Base-by-base conservation (phyloP, 208 protist genomes). In the Crithidia acanthocephali region DNA sequence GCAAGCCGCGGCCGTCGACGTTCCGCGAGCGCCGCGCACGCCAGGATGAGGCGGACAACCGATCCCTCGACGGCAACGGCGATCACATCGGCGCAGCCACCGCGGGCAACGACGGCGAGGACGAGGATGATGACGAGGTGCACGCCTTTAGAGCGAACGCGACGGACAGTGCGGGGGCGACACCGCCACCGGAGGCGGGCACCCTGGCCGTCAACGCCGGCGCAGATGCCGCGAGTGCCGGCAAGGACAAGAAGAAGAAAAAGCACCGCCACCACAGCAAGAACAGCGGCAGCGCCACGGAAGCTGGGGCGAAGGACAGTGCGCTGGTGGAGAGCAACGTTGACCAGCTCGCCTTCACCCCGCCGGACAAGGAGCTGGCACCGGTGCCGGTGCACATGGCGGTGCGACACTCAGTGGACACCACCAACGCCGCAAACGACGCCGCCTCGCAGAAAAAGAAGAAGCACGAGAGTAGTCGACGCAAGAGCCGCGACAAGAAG, bases 281-380 rank as follows among this genome's bases (percentile, higher is more conserved):
- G 44, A 35, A 51, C 37, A 11, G 18, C 0, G 40, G 10, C 5
- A 32, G 4, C 33, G 28, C 28, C 9, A 22, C 9, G 4, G 18
- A 48, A n/a, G 18, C 4, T 42, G 37, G 40, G 5, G n/a, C 13
- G 13, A 74, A 66, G n/a, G 28, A 59, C 32, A 75, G 45, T 4
- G 62, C 32, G 15, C 28, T 70, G 68, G 37, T 80, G 60, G 45
- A 57, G 47, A 16, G 50, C 20, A 66, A 68, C 27, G 67, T 74
- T 3, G 66, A 44, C 2, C 37, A 58, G 33, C 51, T 74, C 22
- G 50, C 44, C 35, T 59, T 42, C 30, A 74, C 66, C 4, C 67
- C 61, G 1, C 65, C 55, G 2, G 65, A 40, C 28, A 45, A 55
- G 33, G 57, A 60, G 2, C 42, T 77, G 11, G 47, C 33, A 15